Percentiles rank a stretch among this genome's conserved stretches.
Evolutionary conservation across 345 rosid genomes (phyloP).

Genomic region (Salix exigua): DNA sequence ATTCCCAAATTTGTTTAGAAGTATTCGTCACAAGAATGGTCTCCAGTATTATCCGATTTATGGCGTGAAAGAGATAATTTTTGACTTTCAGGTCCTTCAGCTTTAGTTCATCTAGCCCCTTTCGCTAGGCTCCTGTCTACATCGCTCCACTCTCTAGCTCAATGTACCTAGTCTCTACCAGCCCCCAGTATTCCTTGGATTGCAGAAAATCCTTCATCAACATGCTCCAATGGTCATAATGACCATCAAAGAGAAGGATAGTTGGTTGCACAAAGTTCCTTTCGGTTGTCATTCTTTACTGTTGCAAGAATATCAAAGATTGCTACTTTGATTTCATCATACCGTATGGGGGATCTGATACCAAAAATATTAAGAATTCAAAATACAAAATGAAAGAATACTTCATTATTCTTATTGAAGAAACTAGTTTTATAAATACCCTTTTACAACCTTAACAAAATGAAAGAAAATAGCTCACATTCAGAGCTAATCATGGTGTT

Average conservation of each 20-base stretch:
- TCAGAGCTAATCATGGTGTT: too few relatives aligned
- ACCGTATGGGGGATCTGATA: too few relatives aligned
- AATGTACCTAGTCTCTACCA: not conserved
- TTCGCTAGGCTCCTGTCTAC: not conserved
- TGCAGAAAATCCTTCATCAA: not conserved
- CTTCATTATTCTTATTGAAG: too few relatives aligned
- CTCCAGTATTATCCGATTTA: not conserved
- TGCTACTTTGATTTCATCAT: not conserved
- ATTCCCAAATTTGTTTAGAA: not conserved
- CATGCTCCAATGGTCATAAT: constrained; percentile 7
- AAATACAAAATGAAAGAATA: too few relatives aligned
- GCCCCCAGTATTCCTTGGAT: not conserved
- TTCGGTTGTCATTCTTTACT: not conserved
- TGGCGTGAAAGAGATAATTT: not conserved
- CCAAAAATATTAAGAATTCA: too few relatives aligned
- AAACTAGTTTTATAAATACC: too few relatives aligned
- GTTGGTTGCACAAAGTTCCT: not conserved
- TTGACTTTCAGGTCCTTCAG: not conserved
- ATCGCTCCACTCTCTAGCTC: not conserved
- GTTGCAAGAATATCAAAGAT: not conserved
- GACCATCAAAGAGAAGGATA: constrained; percentile 1
- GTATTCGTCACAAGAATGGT: not conserved
- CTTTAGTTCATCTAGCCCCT: not conserved
- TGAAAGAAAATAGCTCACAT: too few relatives aligned
- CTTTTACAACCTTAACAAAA: too few relatives aligned